Percentiles rank a stretch among this genome's conserved stretches.
Conservation (phyloP, 2,329 filamentous ascomycete genomes). For the Fusarium armeniacum region DNA sequence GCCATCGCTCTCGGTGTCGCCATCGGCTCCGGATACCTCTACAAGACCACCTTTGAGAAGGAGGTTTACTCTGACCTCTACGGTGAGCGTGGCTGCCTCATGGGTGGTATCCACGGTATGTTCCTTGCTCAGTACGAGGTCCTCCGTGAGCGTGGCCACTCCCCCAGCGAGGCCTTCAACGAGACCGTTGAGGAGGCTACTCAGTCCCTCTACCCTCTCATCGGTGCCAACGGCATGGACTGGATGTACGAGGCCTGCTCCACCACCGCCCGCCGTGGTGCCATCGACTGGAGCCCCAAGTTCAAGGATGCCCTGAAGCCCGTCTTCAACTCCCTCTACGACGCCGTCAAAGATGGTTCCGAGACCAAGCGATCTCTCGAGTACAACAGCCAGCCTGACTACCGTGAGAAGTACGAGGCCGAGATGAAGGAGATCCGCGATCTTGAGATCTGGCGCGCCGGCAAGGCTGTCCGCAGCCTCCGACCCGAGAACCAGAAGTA, state of each 20-base stretch:
- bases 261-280: slow-evolving; percentile 96
- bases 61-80: slow-evolving; percentile 99
- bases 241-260: slow-evolving; percentile 99
- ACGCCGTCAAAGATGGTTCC: slow-evolving; percentile 88
- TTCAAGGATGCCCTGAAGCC: slow-evolving; percentile 99
- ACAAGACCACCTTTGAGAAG: slow-evolving; percentile 99
- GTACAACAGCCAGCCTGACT: slow-evolving; percentile 96
- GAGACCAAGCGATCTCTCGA: slow-evolving; percentile 98
- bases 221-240: slow-evolving; percentile 98
- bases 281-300: slow-evolving; percentile 96
- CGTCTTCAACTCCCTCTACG: slow-evolving; percentile 97
- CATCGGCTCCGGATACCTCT: slow-evolving; percentile 97
- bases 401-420: slow-evolving; percentile 96
- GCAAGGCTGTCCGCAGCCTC: slow-evolving; percentile 93
- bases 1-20: slow-evolving; percentile 96
- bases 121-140: slow-evolving; percentile 99
- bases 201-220: slow-evolving; percentile 96
- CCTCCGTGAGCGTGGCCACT: slow-evolving; percentile 97
- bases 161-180: slow-evolving; percentile 99
- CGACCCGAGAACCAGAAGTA: slow-evolving; percentile 90
- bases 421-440: slow-evolving; percentile 99
- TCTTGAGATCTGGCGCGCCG: slow-evolving; percentile 98
- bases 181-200: slow-evolving; percentile 99
- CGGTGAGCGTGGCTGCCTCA: slow-evolving; percentile 99
- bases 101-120: slow-evolving; percentile 99